A percentile compares a stretch with the other conserved stretches of the same genome.
These are phyloP conservation scores for Clathrospora elynae DNA, from an alignment of 2,329 filamentous ascomycete genomes.

Conservation along the genomic window DNA sequence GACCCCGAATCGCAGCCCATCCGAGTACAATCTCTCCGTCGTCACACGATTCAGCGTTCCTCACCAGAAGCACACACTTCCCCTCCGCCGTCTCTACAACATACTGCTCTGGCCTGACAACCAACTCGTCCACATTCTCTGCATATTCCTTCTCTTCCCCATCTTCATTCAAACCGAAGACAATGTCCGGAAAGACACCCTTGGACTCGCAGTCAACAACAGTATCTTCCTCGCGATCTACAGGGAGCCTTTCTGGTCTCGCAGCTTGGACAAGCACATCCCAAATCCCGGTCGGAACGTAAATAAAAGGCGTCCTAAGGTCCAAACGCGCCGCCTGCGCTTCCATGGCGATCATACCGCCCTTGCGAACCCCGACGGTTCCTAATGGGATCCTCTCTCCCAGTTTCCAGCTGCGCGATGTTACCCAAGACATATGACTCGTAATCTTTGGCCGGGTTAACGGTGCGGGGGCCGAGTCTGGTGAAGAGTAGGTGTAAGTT, in stretches of 20 bases:
- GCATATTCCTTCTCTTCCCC: slow-evolving; percentile 8
- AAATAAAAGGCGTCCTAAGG: slow-evolving; percentile 20
- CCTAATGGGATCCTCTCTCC: slow-evolving; percentile 11
- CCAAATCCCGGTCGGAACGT: slow-evolving; percentile 20
- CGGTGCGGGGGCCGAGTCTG: neutral
- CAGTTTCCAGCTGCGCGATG: neutral
- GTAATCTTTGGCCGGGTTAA: neutral
- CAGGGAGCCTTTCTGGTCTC: neutral
- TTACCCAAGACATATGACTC: slow-evolving; percentile 1
- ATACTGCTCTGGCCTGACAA: slow-evolving; percentile 26
- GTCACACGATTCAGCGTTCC: slow-evolving; percentile 7
- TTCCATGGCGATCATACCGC: slow-evolving; percentile 19
- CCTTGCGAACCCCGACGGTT: slow-evolving; percentile 22
- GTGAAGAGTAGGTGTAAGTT: slow-evolving; percentile 1
- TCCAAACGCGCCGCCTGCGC: slow-evolving; percentile 12
- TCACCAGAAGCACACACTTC: slow-evolving; percentile 20
- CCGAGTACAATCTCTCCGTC: slow-evolving; percentile 13
- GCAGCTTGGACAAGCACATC: slow-evolving; percentile 24
- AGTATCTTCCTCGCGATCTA: slow-evolving; percentile 3
- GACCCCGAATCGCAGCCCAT: slow-evolving; percentile 27
- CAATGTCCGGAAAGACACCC: slow-evolving; percentile 21
- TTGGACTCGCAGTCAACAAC: slow-evolving; percentile 19
- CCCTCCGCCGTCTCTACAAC: slow-evolving; percentile 14
- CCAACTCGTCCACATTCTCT: slow-evolving; percentile 9
- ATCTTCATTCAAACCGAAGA: slow-evolving; percentile 14